Evolutionary conservation across 129 eudicot genomes (phyloP), one percentile per base, ranked within the genome.

Genomic region (Lactuca sativa): DNA sequence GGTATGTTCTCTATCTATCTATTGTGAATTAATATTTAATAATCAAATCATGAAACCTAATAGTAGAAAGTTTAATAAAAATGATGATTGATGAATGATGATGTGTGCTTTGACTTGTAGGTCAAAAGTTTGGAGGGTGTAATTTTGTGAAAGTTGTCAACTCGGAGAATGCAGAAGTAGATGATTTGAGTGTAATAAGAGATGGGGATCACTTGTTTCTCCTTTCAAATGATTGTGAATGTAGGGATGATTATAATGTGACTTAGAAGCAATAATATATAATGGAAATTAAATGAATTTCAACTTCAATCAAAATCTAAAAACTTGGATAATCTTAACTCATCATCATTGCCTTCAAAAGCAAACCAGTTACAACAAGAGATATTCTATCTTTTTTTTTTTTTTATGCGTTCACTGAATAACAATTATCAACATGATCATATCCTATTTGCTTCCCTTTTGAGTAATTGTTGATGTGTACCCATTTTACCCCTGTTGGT

Each of bases 141-240:
- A 69, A 71, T 33, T 81, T 85, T 65, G 74, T 84, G 56, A 83
- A 79, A 67, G 76, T 87, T 49, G 87, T 87, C 58, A 89, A 80
- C 67, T 76, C 85, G 31, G 98, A 89, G 79, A 63, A 83, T 74
- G 92, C 97, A 77, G 98, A 93, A 73, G 84, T 93, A 81, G 98
- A 90, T 64, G 98, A 93, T 70, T 57, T 89, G 74, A 74, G 75
- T 73, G 90, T 90, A 62, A 66, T 93, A 37, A 75, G 97, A 68
- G 98, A 89, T 76, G 97, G 90, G 21, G 98, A 93, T 71, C 97
- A 87, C 73, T 74, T 93, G 88, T 86, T 87, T 84, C 69, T 92
- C 67, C 74, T 80, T 66, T 73, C 82, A 68, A 72, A 75, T 16
- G 72, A 80, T 51, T 73, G 65, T 60, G 75, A 61, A 57, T 73